phyloP scores from a whole-genome alignment of 2,329 filamentous ascomycete genomes.

The Pseudogymnoascus sp. region DNA sequence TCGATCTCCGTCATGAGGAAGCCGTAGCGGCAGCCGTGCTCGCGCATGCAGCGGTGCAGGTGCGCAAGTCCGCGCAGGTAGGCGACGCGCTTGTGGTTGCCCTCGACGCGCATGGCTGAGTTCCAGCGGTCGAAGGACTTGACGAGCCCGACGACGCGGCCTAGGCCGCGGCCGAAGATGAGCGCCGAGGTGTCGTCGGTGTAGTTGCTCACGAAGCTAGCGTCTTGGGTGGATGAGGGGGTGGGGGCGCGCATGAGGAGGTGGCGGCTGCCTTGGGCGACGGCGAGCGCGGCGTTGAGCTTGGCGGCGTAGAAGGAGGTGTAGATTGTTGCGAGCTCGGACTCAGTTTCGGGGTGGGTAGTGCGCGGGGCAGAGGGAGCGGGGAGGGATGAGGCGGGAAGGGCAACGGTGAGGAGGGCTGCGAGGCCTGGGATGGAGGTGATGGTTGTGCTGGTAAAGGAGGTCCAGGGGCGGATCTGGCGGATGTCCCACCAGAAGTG shows the following conservation, averaged over 20 bases:
- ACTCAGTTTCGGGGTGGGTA: slow-evolving; percentile 69
- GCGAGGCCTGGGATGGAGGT: slow-evolving; percentile 65
- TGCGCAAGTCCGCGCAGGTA: slow-evolving; percentile 83
- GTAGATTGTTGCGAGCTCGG: slow-evolving; percentile 68
- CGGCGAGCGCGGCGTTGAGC: slow-evolving; percentile 73
- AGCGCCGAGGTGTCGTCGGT: slow-evolving; percentile 42
- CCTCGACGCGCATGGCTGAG: slow-evolving; percentile 83
- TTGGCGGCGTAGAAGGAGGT: slow-evolving; percentile 75
- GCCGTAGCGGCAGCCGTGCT: slow-evolving; percentile 86
- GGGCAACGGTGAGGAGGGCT: slow-evolving; percentile 62
- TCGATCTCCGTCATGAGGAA: slow-evolving; percentile 97
- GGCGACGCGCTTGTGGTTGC: slow-evolving; percentile 76
- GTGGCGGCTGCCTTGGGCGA: slow-evolving; percentile 64
- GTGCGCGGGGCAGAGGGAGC: slow-evolving; percentile 40
- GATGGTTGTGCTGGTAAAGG: slow-evolving; percentile 69
- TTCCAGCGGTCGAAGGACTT: slow-evolving; percentile 93
- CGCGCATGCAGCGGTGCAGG: slow-evolving; percentile 85
- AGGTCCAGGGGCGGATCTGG: slow-evolving; percentile 75
- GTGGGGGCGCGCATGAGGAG: slow-evolving; percentile 29
- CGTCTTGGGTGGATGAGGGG: slow-evolving; percentile 21
- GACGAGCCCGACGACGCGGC: slow-evolving; percentile 75
- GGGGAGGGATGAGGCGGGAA: slow-evolving; percentile 56
- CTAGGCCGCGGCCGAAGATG: slow-evolving; percentile 40
- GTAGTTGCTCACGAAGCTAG: slow-evolving; percentile 44
- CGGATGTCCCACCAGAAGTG: slow-evolving; percentile 97